These are phyloP conservation scores for Fusarium sp. DNA, from an alignment of 2,329 filamentous ascomycete species.

Conservation along the genomic window DNA sequence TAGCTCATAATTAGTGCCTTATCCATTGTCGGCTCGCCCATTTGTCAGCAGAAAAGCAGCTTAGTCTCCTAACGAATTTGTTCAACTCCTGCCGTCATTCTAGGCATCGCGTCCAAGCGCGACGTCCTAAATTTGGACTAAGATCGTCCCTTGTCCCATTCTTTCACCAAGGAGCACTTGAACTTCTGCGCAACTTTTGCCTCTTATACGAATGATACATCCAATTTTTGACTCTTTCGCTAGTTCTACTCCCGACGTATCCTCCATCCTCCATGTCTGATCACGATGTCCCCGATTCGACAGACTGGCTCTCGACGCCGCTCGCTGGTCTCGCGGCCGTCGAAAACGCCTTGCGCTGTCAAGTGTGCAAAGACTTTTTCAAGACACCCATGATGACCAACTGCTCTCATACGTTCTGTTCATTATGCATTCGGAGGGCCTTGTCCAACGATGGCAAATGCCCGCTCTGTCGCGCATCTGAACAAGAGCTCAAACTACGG, in stretches of 20 bases:
- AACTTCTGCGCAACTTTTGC: neutral
- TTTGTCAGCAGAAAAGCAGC: neutral
- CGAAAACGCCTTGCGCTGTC: constrained; percentile 90
- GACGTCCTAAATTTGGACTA: constrained; percentile 32
- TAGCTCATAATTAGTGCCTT: neutral
- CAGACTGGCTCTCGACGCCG: constrained; percentile 84
- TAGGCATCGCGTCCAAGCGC: constrained; percentile 45
- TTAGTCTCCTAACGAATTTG: constrained; percentile 19
- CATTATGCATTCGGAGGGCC: constrained; percentile 91
- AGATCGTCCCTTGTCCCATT: constrained; percentile 1
- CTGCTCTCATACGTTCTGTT: constrained; percentile 97
- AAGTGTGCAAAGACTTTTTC: constrained; percentile 99
- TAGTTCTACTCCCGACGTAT: neutral
- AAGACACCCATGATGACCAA: constrained; percentile 94
- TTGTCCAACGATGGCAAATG: constrained; percentile 89
- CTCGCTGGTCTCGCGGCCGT: constrained; percentile 78
- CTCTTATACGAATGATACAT: neutral
- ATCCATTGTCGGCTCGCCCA: neutral
- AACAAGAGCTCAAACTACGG: constrained; percentile 88
- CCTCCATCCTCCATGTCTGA: constrained; percentile 49
- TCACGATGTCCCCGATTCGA: constrained; percentile 78
- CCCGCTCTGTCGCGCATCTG: constrained; percentile 82
- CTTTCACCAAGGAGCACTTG: constrained; percentile 10
- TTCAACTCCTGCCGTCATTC: constrained; percentile 28
- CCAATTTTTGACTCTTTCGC: neutral